Evolutionary conservation across 2,329 filamentous ascomycete genomes (phyloP), one percentile per base, ranked within the genome.

Genomic region (Talaromyces atroroseus): DNA sequence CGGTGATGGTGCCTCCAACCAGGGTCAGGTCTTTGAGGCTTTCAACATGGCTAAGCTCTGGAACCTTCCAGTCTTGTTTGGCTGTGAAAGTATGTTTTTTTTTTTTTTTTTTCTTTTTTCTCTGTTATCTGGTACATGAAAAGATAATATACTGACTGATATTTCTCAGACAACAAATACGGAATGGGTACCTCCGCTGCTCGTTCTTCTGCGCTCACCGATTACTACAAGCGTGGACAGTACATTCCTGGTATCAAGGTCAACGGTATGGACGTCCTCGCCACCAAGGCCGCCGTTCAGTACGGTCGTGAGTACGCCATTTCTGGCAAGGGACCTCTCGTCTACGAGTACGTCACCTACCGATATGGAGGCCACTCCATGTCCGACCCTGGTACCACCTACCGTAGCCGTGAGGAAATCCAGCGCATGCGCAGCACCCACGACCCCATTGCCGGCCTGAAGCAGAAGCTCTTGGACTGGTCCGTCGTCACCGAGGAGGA

Each of bases 1-100:
- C 78, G 94, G 94, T 81, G 94, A 99, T 69, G 94, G 94, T 82
- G 94, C 94, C 64, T 90, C 88, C 82, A 99, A 99, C 83, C 94
- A 99, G 82, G 94, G 94, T 63, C 94, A 99, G 79, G 94, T 99
- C 67, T 99, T 99, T 70, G 94, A 99, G 83, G 92, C 94, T 61
- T 99, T 95, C 85, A 99, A 99, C 87, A 99, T 99, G 94, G 94
- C 94, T 62, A 97, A 97, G 84, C 86, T 99, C 65, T 99, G 94
- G 94, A 92, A 94, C 68, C 82, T 99, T 49, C 94, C 94, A 55
- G 85, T 92, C 65, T 88, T 99, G 65, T 99, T 99, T 72, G 92
- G 90, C 66, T 99, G 94, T 77, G 94, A 99, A 82, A 99, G 92
- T 96, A 80, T 75, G 90, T 84, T 54, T 59, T 26, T 14, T 26